Evolutionary conservation across 345 rosid species (phyloP).

Genomic region (Ailanthus altissimus): DNA sequence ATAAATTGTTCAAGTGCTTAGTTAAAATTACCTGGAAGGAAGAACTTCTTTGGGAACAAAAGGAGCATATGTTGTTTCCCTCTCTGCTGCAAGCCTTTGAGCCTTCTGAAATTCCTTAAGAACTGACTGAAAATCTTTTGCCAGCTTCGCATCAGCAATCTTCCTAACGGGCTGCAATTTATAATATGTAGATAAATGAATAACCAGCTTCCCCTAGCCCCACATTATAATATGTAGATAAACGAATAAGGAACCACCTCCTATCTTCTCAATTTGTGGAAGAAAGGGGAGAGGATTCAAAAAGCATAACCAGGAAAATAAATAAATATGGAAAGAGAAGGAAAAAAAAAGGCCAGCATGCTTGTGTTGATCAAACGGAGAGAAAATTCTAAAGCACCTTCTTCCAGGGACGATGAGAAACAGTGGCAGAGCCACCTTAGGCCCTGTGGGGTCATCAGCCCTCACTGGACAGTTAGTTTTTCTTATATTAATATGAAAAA

Average conservation of each 20-base stretch:
- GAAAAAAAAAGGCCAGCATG: too few relatives aligned
- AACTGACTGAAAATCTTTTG: conserved; percentile 63
- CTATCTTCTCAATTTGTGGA: not conserved
- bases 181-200: conserved; percentile 1
- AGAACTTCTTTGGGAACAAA: conserved; percentile 46
- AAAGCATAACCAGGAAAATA: not conserved
- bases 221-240: too few relatives aligned
- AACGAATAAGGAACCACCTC: not conserved
- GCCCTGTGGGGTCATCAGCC: too few relatives aligned
- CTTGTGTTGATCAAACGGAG: not conserved
- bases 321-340: not conserved
- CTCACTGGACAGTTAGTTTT: too few relatives aligned
- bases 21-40: conserved; percentile 47
- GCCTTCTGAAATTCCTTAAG: conserved; percentile 74
- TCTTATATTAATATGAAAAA: too few relatives aligned
- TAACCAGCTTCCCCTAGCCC: too few relatives aligned
- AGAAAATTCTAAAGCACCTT: not conserved
- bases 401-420: too few relatives aligned
- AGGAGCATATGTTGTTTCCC: conserved; percentile 59
- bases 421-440: too few relatives aligned
- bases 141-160: conserved; percentile 79
- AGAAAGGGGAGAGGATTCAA: not conserved
- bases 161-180: conserved; percentile 59
- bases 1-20: not conserved
- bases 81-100: conserved; percentile 78